Evolutionary conservation across 208 protist genomes (phyloP), one percentile per base, ranked within the genome.

Genomic region (Acanthamoeba castellanii): DNA sequence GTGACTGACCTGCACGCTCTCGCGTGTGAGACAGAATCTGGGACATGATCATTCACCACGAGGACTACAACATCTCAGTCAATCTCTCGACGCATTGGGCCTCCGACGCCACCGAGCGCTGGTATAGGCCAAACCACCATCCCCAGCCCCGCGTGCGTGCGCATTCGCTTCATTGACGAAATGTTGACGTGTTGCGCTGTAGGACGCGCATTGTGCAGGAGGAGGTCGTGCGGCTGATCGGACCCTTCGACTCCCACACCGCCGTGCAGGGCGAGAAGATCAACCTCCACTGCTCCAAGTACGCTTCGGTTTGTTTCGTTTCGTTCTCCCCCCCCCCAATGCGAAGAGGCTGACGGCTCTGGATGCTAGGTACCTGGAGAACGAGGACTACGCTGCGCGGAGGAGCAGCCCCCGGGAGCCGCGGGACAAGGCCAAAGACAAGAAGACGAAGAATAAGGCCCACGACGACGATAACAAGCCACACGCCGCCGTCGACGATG

Each of bases 1-100:
- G 57, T 5, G 20, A 9, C 57, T 18, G 57, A 27, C 16, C 25
- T 64, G 57, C 25, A 18, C 57, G 0, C 6, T 50, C 42, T 68
- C 4, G 61, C 7, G n/a, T 70, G 64, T 30, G 55, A 5, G 55
- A 59, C 14, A 81, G 96, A 50, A 98, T 98, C 72, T 98, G 98
- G 92, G 98, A 98, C 74, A 95, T 98, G 72, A 98, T 98, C 97
- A 98, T 98, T 96, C 98, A 98, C 95, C 97, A 97, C n/a, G 97
- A 98, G 92, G 97, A 98, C 96, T 98, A 97, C 96, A 98, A 98
- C 92, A 97, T 98, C 7, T 98, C 97, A 57, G 95, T 98, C 55
- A 98, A 98, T 95, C 97, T 97, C 96, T 82, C 97, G 98, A 64
- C 95, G 98, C 85, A 92, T 96, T 94, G 98, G 98, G 95, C 95